Evolutionary conservation across 257 asterid species (phyloP), one percentile per base, ranked within the genome.

Genomic region (Nicotiana tabacum): DNA sequence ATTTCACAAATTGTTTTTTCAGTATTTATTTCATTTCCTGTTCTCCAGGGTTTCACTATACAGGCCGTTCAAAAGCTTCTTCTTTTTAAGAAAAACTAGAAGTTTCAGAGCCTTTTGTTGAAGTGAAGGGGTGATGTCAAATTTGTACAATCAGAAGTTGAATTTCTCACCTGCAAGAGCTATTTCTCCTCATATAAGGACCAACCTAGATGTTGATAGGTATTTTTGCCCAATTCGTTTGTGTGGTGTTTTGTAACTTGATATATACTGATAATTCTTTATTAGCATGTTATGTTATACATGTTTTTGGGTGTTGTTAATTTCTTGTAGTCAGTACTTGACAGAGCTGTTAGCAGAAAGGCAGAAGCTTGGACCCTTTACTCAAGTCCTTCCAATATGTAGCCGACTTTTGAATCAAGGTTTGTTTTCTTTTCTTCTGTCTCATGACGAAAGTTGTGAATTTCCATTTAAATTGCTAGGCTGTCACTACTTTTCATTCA

Each of bases 371-470:
- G 92, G 87, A 32, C 97, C 97, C 46, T 94, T 94, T 86, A 84
- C 88, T 87, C 94, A 91, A 87, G 90, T 88, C 4, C 92, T 94
- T 80, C 98, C 98, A 16, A 81, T 91, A 84, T 94, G 97, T 82
- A 90, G 90, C 90, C 88, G 91, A 51, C 91, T 94, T 29, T 77
- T 93, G 87, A 91, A 93, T 91, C 97, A 94, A 91, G 98, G 98
- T 92, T 60, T 85, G 43, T 57, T 18, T 57, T 1, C 64, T 18
- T 18, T 16, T 55, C 6, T 15, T 55, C 5, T 15, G 58, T 12
- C 16, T 53, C 58, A 13, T 53, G 18, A 53, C 12, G 16, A 55
- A 55, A 13, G 60, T 55, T 55, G 18, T 55, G n/a, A 55, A 55
- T 55, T 55, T 57, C 64, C 10, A 57, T 57, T 57, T 57, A 57